These are phyloP conservation scores for Geum urbanum DNA, from an alignment of 306 rosid species.

Conservation along the genomic window DNA sequence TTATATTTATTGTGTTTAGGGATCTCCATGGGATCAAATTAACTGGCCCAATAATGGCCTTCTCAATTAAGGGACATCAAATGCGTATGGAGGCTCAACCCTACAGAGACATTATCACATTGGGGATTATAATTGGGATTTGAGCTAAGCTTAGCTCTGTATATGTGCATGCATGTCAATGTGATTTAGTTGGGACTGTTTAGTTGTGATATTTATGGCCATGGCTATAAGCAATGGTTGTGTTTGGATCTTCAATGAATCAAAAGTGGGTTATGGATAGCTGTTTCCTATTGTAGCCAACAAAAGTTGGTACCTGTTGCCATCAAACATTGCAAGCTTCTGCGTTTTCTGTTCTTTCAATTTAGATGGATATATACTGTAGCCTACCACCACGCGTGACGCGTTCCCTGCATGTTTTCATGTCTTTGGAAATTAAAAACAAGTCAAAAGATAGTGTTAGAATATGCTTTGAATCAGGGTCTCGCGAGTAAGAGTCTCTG, in stretches of 20 bases:
- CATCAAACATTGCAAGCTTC: slow-evolving; percentile 4
- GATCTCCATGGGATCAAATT: neutral
- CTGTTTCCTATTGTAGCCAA: neutral
- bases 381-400: neutral
- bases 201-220: neutral
- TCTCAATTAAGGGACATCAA: neutral
- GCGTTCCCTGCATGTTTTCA: neutral
- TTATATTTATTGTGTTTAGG: neutral
- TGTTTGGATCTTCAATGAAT: neutral
- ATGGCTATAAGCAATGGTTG: neutral
- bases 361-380: neutral
- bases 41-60: neutral
- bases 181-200: neutral
- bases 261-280: neutral
- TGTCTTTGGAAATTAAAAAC: slow-evolving; percentile 6
- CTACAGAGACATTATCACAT: neutral
- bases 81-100: neutral
- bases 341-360: neutral
- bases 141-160: neutral
- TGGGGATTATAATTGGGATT: neutral
- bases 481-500: too few relatives aligned
- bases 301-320: slow-evolving; percentile 14
- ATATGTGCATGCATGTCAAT: neutral
- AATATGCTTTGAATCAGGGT: too few relatives aligned
- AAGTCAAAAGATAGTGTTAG: neutral